Evolutionary conservation across 2,329 filamentous ascomycete genomes (phyloP).

Genomic region (Colletotrichum tamarilloi): DNA sequence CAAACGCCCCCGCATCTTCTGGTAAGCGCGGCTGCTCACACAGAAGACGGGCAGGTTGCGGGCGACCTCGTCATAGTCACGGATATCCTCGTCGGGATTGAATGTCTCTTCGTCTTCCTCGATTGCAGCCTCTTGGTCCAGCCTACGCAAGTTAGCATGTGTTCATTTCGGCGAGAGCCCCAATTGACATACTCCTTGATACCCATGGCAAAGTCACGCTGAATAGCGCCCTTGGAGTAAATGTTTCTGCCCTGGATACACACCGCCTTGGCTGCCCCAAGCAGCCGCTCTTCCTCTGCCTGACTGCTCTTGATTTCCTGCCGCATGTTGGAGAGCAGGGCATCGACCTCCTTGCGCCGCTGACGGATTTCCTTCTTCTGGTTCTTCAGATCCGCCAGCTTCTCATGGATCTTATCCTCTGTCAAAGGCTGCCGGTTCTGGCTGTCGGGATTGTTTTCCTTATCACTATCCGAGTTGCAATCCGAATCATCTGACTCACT

Average conservation of each 20-base stretch:
- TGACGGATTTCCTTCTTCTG: slow-evolving; percentile 37
- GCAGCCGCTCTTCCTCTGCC: slow-evolving; percentile 30
- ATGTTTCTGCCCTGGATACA: slow-evolving; percentile 68
- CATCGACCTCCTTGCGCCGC: slow-evolving; percentile 35
- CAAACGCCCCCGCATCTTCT: slow-evolving; percentile 67
- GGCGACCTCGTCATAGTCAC: slow-evolving; percentile 70
- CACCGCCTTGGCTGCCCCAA: slow-evolving; percentile 35
- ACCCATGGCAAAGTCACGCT: slow-evolving; percentile 38
- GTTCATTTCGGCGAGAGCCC: slow-evolving; percentile 47
- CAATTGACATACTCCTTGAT: slow-evolving; percentile 58
- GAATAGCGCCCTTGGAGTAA: slow-evolving; percentile 53
- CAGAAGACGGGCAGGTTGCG: slow-evolving; percentile 71
- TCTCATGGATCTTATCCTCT: slow-evolving; percentile 13
- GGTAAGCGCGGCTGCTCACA: slow-evolving; percentile 71
- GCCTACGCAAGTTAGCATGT: slow-evolving; percentile 39
- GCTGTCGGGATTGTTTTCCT: slow-evolving; percentile 12
- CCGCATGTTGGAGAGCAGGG: slow-evolving; percentile 4
- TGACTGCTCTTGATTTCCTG: slow-evolving; percentile 17
- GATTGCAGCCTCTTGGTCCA: slow-evolving; percentile 30
- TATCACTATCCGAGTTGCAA: slow-evolving; percentile 18
- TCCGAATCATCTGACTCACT: slow-evolving; percentile 38
- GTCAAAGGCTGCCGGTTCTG: slow-evolving; percentile 18
- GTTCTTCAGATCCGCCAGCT: slow-evolving; percentile 9
- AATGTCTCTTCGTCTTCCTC: slow-evolving; percentile 21
- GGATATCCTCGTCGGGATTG: slow-evolving; percentile 50